Conservation (phyloP, 345 rosid species). For the Hibiscus syriacus region DNA sequence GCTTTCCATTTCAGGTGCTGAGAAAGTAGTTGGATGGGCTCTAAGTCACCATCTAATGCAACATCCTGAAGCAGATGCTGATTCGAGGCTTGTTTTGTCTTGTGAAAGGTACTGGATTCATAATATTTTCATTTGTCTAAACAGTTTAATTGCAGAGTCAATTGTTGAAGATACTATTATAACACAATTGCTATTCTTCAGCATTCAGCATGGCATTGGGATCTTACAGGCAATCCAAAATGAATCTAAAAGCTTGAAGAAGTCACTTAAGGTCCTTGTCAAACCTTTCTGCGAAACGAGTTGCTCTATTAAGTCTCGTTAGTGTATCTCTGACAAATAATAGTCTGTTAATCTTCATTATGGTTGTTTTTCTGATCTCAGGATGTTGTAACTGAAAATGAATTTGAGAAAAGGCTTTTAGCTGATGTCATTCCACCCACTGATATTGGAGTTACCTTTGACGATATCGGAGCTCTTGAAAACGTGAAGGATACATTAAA, state of each 20-base stretch:
- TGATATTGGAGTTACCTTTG: slow-evolving; percentile 85
- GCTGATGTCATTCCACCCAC: slow-evolving; percentile 77
- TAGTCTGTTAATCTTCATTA: slow-evolving; percentile 2
- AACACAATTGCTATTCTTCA: slow-evolving; percentile 35
- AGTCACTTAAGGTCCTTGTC: slow-evolving; percentile 66
- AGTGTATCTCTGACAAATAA: not conserved
- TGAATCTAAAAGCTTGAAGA: slow-evolving; percentile 72
- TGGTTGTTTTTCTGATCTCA: slow-evolving; percentile 24
- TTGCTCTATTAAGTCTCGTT: not conserved
- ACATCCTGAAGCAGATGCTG: slow-evolving; percentile 53
- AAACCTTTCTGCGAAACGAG: not conserved
- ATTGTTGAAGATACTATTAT: slow-evolving; percentile 15
- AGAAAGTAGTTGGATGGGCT: slow-evolving; percentile 86
- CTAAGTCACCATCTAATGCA: slow-evolving; percentile 70
- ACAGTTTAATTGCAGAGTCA: slow-evolving; percentile 13
- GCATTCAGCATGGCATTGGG: slow-evolving; percentile 65
- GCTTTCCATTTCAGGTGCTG: slow-evolving; percentile 51
- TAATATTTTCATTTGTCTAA: slow-evolving; percentile 6
- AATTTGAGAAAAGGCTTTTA: slow-evolving; percentile 74
- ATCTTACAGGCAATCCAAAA: slow-evolving; percentile 59
- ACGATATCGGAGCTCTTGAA: slow-evolving; percentile 90
- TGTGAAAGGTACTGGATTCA: slow-evolving; percentile 56
- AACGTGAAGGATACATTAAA: slow-evolving; percentile 84
- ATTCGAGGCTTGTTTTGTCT: slow-evolving; percentile 51
- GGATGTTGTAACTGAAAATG: slow-evolving; percentile 83